Conservation (phyloP, 2,329 filamentous ascomycete genomes). For the Aureobasidium namibiae region DNA sequence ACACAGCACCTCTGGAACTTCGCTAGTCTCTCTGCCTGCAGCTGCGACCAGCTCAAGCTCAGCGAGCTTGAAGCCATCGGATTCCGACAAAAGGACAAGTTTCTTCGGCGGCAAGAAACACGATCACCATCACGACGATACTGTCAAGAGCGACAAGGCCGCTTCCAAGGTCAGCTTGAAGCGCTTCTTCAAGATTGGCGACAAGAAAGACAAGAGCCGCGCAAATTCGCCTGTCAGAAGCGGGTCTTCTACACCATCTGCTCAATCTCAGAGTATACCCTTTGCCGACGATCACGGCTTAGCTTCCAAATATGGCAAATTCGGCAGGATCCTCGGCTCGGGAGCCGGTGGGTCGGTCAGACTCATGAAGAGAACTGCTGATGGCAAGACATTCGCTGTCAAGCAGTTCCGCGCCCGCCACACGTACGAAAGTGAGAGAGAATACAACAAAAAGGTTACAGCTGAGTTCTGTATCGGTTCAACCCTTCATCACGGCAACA, state of each 20-base stretch:
- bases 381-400: conserved; percentile 89
- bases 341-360: conserved; percentile 92
- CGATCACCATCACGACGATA: conserved; percentile 42
- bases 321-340: conserved; percentile 86
- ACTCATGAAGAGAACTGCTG: conserved; percentile 85
- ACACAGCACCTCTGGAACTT: conserved; percentile 23
- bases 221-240: conserved; percentile 18
- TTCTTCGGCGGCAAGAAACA: conserved; percentile 48
- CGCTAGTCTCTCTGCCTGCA: conserved; percentile 8
- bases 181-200: conserved; percentile 83
- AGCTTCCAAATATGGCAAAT: conserved; percentile 86
- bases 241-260: conserved; percentile 32
- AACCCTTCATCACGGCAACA: conserved; percentile 92
- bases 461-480: conserved; percentile 98
- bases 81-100: conserved; percentile 41
- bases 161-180: conserved; percentile 92
- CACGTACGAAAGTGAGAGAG: conserved; percentile 85
- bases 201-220: conserved; percentile 42
- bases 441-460: conserved; percentile 96
- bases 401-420: conserved; percentile 94
- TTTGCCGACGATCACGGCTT: conserved; percentile 93
- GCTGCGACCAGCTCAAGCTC: conserved; percentile 16
- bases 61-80: conserved; percentile 16
- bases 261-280: conserved; percentile 43
- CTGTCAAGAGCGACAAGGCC: conserved; percentile 24